Base-by-base conservation (phyloP, 2,329 filamentous ascomycete genomes). In the Ophiostoma fasciatum region DNA sequence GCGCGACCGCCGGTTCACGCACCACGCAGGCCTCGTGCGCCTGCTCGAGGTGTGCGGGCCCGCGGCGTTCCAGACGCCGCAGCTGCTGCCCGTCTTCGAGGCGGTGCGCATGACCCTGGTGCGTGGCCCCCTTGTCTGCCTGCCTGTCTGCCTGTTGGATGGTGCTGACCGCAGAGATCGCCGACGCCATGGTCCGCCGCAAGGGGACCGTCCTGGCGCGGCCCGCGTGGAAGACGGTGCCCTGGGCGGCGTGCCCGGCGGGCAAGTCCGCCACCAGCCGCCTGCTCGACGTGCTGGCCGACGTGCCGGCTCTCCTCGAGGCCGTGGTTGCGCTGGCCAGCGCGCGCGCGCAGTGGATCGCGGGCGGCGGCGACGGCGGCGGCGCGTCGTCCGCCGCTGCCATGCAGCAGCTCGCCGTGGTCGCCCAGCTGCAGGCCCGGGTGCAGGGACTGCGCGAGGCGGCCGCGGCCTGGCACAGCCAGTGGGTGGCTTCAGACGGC, bases 1-100 rank as follows among this genome's bases (percentile, higher is more conserved):
- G 26, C 37, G 43, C 7, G 49, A 51, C 28, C 36, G 46, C 6
- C 44, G 48, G 6, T 44, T 50, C 25, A 49, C 48, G 10, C 48
- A 51, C 20, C 45, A 51, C 20, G 40, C 46, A 5, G 49, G 48
- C 15, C 43, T 51, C 9, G 45, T 42, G 5, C 48, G 45, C n/a
- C 46, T 50, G 18, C 33, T 51, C n/a, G 43, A 46, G 36, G 38
- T 45, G 19, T 50, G 49, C 15, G 49, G 49, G 0, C 49, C 48
- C 4, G 43, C 41, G 28, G 34, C 36, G 20, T 50, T 51, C 33
- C 49, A 50, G 28, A 42, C 45, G 4, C 42, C 47, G 4, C 35
- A 38, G 2, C 35, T 50, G 17, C 36, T 51, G 15, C 47, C 48
- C 19, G 35, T 48, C 3, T 50, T 48, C 34, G 44, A 47, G 25